Evolutionary conservation across 139 green algal genomes (phyloP), one percentile per base, ranked within the genome.

Genomic region (Coelastrella sp.): DNA sequence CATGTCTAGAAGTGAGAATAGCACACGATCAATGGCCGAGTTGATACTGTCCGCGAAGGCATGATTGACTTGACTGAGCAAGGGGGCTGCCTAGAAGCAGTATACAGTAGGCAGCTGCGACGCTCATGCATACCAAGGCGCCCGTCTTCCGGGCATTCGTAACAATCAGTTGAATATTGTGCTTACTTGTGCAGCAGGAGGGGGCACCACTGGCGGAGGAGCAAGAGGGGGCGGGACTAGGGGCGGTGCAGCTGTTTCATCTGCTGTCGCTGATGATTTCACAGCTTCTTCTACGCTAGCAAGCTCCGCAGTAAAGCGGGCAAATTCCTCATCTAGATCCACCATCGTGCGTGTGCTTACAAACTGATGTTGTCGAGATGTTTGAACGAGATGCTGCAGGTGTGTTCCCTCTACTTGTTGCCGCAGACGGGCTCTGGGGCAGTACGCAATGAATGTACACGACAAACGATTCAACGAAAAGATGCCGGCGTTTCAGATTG

Each of bases 281-380:
- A 71, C 20, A 3, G 76, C 77, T 57, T 83, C 47, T 64, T 83
- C 85, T 1, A 83, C 73, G 85, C 74, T 84, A 22, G 73, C 74
- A 19, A 90, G 73, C 86, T 95, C 92, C 5, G 91, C 90, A 76
- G 91, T 83, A 73, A 95, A 95, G 0, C 92, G 68, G 3, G 92
- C 92, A 65, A 94, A 83, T 77, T 95, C 92, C 13, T 91, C 92
- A 16, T 95, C 89, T 13, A 95, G 61, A 75, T 92, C 73, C 20
- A 79, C 88, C 92, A 95, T 95, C 22, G 68, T 47, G 32, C 32
- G 32, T 47, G 32, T 47, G 32, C 32, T 47, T 47, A 47, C 32
- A 47, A 47, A 47, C 32, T 47, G 32, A 47, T 47, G 32, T 47
- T 47, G 32, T 47, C 1, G 32, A 47, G 32, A 47, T 47, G 32